phyloP scores from a whole-genome alignment of 106 monocot species.

The Ottelia alismoides region DNA sequence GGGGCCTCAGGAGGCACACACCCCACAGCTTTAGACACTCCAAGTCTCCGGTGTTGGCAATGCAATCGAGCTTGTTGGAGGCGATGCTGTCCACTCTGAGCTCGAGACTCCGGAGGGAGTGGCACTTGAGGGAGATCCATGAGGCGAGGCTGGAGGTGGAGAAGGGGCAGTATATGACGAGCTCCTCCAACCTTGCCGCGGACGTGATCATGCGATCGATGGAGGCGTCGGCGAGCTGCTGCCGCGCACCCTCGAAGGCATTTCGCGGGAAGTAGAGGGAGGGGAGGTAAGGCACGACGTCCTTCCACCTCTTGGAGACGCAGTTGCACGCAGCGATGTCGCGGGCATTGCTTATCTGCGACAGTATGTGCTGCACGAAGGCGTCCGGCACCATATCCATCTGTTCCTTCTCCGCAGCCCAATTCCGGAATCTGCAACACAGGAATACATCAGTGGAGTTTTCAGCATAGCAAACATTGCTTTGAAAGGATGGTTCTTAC shows the following conservation, averaged over 20 bases:
- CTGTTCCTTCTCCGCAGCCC: too few relatives aligned
- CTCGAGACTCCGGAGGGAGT: slow-evolving; percentile 51
- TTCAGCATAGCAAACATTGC: too few relatives aligned
- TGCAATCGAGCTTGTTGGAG: slow-evolving; percentile 37
- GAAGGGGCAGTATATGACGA: slow-evolving; percentile 85
- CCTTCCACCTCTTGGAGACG: slow-evolving; percentile 60
- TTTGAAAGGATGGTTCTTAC: too few relatives aligned
- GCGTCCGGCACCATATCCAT: slow-evolving; percentile 83
- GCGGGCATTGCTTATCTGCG: slow-evolving; percentile 52
- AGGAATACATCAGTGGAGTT: too few relatives aligned
- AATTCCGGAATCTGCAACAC: too few relatives aligned
- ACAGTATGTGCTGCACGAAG: slow-evolving; percentile 70
- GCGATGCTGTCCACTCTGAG: slow-evolving; percentile 89
- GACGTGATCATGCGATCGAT: slow-evolving; percentile 51
- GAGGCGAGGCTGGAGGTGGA: slow-evolving; percentile 31
- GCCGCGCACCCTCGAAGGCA: slow-evolving; percentile 41
- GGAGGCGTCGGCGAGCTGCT: slow-evolving; percentile 17
- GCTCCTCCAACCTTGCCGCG: slow-evolving; percentile 36
- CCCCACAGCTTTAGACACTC: slow-evolving; percentile 89
- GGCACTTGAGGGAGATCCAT: slow-evolving; percentile 31
- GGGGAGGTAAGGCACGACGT: slow-evolving; percentile 44
- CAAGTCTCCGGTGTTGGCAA: slow-evolving; percentile 26
- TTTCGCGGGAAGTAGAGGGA: slow-evolving; percentile 81
- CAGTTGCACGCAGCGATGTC: slow-evolving; percentile 63
- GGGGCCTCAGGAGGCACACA: slow-evolving; percentile 35